phyloP scores from a whole-genome alignment of 148 eudicot species.

The Rhododendron molle region DNA sequence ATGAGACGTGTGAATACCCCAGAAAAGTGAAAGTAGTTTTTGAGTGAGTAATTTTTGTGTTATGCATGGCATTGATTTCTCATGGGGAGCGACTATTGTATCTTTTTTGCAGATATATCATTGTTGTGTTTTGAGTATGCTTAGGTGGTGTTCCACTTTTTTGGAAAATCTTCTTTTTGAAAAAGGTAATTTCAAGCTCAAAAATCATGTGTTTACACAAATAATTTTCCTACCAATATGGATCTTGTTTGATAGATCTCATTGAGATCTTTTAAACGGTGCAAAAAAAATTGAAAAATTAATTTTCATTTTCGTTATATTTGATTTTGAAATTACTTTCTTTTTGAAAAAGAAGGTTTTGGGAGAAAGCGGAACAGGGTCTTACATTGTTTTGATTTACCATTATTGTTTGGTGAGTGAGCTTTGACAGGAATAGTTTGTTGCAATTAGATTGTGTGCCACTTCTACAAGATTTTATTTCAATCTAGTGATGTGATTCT shows the following conservation, averaged over 20 bases:
- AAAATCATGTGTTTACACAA: too few relatives aligned
- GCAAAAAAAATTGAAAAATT: too few relatives aligned
- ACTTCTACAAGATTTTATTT: not conserved
- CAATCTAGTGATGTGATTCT: not conserved
- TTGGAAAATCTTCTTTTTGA: too few relatives aligned
- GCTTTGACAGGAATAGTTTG: not conserved
- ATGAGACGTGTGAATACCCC: not conserved
- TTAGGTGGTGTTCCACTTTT: too few relatives aligned
- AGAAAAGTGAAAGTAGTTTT: not conserved
- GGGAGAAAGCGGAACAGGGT: too few relatives aligned
- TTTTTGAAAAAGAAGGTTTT: too few relatives aligned
- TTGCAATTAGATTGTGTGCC: not conserved
- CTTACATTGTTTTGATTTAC: not conserved
- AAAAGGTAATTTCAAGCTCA: too few relatives aligned
- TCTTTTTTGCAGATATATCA: not conserved
- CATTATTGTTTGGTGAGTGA: not conserved
- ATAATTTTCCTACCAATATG: too few relatives aligned
- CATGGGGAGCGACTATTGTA: not conserved
- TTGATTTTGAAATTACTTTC: too few relatives aligned
- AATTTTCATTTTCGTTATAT: too few relatives aligned
- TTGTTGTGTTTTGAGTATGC: not conserved
- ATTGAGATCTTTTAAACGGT: too few relatives aligned
- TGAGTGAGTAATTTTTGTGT: not conserved
- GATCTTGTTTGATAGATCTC: too few relatives aligned
- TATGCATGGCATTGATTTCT: conserved; percentile 1